phyloP scores from a whole-genome alignment of 2,329 filamentous ascomycete genomes.

The Xylaria sp. region DNA sequence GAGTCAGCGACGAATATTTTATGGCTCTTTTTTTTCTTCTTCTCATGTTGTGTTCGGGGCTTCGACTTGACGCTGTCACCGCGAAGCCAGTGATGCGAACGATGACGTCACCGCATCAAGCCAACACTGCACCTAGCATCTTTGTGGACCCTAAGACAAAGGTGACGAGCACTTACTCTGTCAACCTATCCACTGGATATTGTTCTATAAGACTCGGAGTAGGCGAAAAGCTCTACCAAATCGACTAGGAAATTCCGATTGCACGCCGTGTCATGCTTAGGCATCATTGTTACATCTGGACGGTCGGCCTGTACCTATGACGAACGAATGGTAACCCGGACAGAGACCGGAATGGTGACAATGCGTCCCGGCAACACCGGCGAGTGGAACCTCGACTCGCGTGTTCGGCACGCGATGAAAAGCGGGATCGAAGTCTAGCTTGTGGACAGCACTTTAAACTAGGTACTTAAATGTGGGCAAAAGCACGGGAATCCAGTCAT shows the following conservation, averaged over 20 bases:
- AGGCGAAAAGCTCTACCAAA: neutral
- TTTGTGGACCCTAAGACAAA: conserved; percentile 2
- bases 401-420: conserved; percentile 17
- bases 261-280: neutral
- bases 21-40: neutral
- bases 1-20: neutral
- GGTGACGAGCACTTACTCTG: neutral
- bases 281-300: neutral
- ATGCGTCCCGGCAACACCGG: conserved; percentile 15
- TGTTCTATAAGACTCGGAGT: neutral
- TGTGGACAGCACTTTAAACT: too few relatives aligned
- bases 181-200: neutral
- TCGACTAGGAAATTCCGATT: neutral
- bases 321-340: neutral
- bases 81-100: neutral
- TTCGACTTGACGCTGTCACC: conserved; percentile 10
- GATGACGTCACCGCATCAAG: conserved; percentile 24
- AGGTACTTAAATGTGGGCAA: too few relatives aligned
- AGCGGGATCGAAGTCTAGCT: neutral
- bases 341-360: neutral
- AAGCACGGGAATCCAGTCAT: too few relatives aligned
- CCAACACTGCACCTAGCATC: neutral
- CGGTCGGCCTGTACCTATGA: neutral
- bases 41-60: neutral
- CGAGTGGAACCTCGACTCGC: conserved; percentile 12